These are phyloP conservation scores for Ailanthus altissimus DNA, from an alignment of 345 rosid genomes.

Conservation along the genomic window DNA sequence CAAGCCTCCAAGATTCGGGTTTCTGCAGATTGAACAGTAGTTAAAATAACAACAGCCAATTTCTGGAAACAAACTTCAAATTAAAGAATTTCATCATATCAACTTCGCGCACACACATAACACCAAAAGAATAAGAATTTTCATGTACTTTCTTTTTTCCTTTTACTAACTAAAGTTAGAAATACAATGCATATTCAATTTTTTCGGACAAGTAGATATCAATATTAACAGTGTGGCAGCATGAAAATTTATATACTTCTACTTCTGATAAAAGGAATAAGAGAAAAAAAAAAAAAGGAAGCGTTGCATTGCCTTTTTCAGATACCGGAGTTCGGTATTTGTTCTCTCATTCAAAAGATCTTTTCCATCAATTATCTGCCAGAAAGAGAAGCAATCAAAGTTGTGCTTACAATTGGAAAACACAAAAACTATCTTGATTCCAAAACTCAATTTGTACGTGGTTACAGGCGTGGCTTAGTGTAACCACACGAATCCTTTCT, in stretches of 20 bases:
- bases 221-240: background rate
- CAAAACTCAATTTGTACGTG: background rate
- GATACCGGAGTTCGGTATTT: conserved; percentile 55
- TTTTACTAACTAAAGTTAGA: background rate
- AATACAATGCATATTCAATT: background rate
- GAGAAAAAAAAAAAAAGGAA: conserved; percentile 11
- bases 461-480: too few species aligned
- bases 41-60: background rate
- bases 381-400: background rate
- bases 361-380: conserved; percentile 72
- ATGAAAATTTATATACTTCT: background rate
- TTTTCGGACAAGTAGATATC: background rate
- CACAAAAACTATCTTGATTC: background rate
- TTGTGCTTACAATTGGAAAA: background rate
- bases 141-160: background rate
- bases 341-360: conserved; percentile 83
- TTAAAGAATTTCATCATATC: background rate
- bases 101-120: background rate
- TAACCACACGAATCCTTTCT: too few species aligned
- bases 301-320: conserved; percentile 66
- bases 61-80: background rate
- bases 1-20: conserved; percentile 90
- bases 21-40: conserved; percentile 39
- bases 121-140: background rate
- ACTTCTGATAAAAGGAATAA: background rate